Evolutionary conservation across 495 filamentous ascomycete genomes (phyloP).

Genomic region (Neurospora sp.): DNA sequence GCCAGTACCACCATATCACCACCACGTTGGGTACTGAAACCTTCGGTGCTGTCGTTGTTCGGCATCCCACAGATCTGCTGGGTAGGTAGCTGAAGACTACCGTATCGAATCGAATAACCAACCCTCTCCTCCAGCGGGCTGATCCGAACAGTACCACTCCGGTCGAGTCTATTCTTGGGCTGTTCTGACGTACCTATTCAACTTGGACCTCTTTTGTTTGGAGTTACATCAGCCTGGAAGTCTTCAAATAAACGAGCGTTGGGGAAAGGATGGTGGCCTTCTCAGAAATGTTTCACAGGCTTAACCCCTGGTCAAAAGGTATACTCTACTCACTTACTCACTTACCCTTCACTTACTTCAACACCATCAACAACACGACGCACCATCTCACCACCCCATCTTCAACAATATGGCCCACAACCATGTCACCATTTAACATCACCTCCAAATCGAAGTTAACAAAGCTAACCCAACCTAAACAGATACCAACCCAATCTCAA

Average conservation of each 20-base stretch:
- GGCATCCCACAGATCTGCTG: neutral
- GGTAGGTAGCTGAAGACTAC: neutral
- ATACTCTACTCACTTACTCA: neutral
- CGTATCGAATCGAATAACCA: neutral
- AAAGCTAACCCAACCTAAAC: neutral
- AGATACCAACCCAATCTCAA: constrained; percentile 9
- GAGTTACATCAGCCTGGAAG: neutral
- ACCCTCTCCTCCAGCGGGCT: neutral
- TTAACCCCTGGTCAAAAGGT: constrained; percentile 25
- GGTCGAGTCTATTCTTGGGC: neutral
- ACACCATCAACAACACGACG: neutral
- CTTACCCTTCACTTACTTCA: neutral
- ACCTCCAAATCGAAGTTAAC: neutral
- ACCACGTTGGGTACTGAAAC: neutral
- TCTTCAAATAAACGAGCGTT: neutral
- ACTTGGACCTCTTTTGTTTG: neutral
- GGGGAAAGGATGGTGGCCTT: constrained; percentile 16
- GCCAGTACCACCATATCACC: neutral
- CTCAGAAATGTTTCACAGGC: constrained; percentile 8
- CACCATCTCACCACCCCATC: too few relatives aligned
- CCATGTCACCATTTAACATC: neutral
- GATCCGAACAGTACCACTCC: neutral
- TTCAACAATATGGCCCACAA: too few relatives aligned
- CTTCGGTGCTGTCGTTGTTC: neutral
- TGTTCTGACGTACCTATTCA: neutral